Percentiles rank a stretch among this genome's conserved stretches.
phyloP scores from a whole-genome alignment of 805 yeast species.

The Diddensiella transvaalensis region DNA sequence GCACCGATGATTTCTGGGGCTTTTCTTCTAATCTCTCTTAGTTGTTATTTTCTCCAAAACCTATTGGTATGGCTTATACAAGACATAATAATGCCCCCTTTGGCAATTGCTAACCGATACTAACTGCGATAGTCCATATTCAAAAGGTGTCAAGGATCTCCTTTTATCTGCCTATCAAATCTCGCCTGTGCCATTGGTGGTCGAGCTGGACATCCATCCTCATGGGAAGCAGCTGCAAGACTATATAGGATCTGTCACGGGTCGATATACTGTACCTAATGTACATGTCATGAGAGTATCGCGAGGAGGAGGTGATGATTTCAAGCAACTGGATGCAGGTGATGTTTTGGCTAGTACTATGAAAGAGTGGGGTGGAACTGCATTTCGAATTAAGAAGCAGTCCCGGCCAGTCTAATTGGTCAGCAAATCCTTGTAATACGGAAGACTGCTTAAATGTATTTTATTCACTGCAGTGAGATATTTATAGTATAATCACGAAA shows the following conservation, averaged over 20 bases:
- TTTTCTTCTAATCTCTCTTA: constrained; percentile 11
- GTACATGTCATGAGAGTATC: constrained; percentile 69
- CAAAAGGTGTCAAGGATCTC: constrained; percentile 64
- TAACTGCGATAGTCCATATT: constrained; percentile 53
- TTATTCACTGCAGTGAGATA: no score
- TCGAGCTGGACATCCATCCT: constrained; percentile 78
- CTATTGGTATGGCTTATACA: constrained; percentile 28
- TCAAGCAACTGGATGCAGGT: constrained; percentile 55
- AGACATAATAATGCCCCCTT: no score
- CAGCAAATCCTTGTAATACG: no score
- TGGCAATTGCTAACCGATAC: not conserved
- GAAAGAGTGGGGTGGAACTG: constrained; percentile 48
- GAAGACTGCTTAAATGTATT: no score
- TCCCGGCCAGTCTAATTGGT: not conserved
- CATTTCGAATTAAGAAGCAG: constrained; percentile 22
- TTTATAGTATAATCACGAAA: no score
- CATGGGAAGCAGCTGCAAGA: constrained; percentile 74
- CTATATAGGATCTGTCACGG: constrained; percentile 63
- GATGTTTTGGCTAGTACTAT: constrained; percentile 52
- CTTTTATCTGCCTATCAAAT: constrained; percentile 61
- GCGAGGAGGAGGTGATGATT: constrained; percentile 88
- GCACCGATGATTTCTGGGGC: not conserved
- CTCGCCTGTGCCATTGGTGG: constrained; percentile 65
- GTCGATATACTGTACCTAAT: constrained; percentile 88
- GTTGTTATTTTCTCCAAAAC: constrained; percentile 50